Base-by-base conservation (phyloP, 371 early-diverging fungal genomes). In the Syncephalastrum racemosum region DNA sequence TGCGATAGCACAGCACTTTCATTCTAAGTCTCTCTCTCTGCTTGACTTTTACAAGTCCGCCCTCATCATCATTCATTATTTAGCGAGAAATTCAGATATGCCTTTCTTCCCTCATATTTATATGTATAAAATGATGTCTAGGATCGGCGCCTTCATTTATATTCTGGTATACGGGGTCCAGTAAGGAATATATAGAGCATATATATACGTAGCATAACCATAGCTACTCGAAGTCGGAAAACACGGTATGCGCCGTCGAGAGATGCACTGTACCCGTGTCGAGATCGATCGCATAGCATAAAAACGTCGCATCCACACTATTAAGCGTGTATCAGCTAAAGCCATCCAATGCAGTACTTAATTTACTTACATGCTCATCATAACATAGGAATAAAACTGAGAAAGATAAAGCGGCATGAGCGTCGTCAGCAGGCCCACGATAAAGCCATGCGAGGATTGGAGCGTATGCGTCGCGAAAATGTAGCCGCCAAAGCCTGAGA, bases 231-330 rank as follows among this genome's bases (percentile, higher is more conserved):
- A 67, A 56, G 14, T 62, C 60, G 22, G 67, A 66, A 53, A 82
- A 82, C 15, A 79, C 76, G 23, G 67, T 65, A 47, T 82, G 83
- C 20, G 79, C 83, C 40, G 64, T 64, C 18, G 75, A 70, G 49
- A 73, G 67, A 66, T 89, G 84, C 43, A 84, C 83, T 14, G 77
- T 77, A 58, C 89, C 87, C 3, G 80, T 81, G 56, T 92, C 91
- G 14, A 90, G 65, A 67, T 92, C 92, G 52, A 92, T 82, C 15
- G 90, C 84, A 67, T 89, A 92, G 58, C 90, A 90, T 16, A 92
- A 71, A 60, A 90, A 90, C 2, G 84, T 82, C 0, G 92, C 85
- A 67, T 92, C 90, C 23, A 92, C 79, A 47, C 90, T 91, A 54
- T 31, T n/a, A 44, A 46, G 2, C 24, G 15, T 23, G 16, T n/a